Percentiles rank a stretch among this genome's conserved stretches.
phyloP scores from a whole-genome alignment of 768 basidiomycete species.

The Gloeopeniophorella convolvens region DNA sequence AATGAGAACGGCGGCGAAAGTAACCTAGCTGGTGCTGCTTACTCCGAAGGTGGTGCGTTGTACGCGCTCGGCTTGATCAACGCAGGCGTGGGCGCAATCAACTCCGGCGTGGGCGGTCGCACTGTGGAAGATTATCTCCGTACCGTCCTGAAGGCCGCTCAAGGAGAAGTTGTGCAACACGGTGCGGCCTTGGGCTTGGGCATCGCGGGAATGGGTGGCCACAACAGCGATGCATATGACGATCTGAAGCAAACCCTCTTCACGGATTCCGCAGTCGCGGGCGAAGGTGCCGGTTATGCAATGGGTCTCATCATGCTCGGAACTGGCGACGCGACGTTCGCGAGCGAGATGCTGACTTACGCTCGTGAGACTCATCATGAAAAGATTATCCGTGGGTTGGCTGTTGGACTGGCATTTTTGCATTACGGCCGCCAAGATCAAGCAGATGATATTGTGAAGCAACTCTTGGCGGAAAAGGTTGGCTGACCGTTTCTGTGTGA shows the following conservation, averaged over 20 bases:
- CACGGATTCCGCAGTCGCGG: constrained; percentile 91
- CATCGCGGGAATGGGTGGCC: constrained; percentile 90
- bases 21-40: constrained; percentile 70
- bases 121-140: constrained; percentile 73
- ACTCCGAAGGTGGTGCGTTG: constrained; percentile 93
- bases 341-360: constrained; percentile 94
- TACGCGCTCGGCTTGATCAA: constrained; percentile 95
- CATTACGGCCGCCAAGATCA: constrained; percentile 91
- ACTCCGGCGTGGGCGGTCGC: constrained; percentile 34
- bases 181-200: constrained; percentile 97
- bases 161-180: constrained; percentile 89
- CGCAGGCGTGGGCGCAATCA: constrained; percentile 63
- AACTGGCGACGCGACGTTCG: constrained; percentile 70
- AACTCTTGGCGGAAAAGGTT: constrained; percentile 83
- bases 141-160: constrained; percentile 66
- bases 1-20: constrained; percentile 64
- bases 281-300: constrained; percentile 92
- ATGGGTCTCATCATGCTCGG: constrained; percentile 99
- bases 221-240: constrained; percentile 84
- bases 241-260: constrained; percentile 85
- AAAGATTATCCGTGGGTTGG: constrained; percentile 96
- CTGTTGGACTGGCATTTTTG: constrained; percentile 87
- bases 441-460: constrained; percentile 77
- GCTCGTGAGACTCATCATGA: constrained; percentile 98
- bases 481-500: constrained; percentile 2